Percentiles rank a stretch among this genome's conserved stretches.
phyloP scores from a whole-genome alignment of 768 basidiomycete genomes.

The Termitomyces sp. region DNA sequence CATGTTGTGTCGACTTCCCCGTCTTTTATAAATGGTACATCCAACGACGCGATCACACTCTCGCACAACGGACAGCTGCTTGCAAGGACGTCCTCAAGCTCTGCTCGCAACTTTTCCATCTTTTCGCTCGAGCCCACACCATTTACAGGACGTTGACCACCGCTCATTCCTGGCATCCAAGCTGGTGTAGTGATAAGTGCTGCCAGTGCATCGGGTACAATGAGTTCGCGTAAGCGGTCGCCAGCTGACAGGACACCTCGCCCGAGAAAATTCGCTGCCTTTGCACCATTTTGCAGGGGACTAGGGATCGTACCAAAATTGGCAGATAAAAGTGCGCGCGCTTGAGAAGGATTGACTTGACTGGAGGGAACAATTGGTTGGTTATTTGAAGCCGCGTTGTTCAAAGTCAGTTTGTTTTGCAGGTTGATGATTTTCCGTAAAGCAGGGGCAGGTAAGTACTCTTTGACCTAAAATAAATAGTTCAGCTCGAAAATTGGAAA shows the following conservation, averaged over 20 bases:
- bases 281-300: constrained; percentile 58
- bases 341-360: constrained; percentile 28
- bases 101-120: constrained; percentile 68
- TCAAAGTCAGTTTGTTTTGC: constrained; percentile 78
- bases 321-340: constrained; percentile 67
- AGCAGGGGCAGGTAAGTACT: constrained; percentile 76
- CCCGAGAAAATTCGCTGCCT: constrained; percentile 64
- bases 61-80: constrained; percentile 93
- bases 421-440: constrained; percentile 83
- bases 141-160: constrained; percentile 41
- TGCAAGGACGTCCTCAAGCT: constrained; percentile 87
- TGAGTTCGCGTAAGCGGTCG: constrained; percentile 85
- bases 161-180: constrained; percentile 72
- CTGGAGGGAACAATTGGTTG: constrained; percentile 7
- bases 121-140: constrained; percentile 55
- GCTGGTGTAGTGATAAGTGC: constrained; percentile 72
- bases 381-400: constrained; percentile 21
- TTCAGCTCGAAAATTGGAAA: constrained; percentile 9
- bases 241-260: constrained; percentile 84
- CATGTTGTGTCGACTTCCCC: constrained; percentile 79
- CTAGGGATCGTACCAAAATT: constrained; percentile 54
- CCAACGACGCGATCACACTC: constrained; percentile 77
- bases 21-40: constrained; percentile 78
- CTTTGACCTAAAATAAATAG: constrained; percentile 67
- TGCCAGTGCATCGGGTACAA: constrained; percentile 90